Base-by-base conservation (phyloP, 306 rosid genomes). In the cucumber (Cucumis sativus) region DNA sequence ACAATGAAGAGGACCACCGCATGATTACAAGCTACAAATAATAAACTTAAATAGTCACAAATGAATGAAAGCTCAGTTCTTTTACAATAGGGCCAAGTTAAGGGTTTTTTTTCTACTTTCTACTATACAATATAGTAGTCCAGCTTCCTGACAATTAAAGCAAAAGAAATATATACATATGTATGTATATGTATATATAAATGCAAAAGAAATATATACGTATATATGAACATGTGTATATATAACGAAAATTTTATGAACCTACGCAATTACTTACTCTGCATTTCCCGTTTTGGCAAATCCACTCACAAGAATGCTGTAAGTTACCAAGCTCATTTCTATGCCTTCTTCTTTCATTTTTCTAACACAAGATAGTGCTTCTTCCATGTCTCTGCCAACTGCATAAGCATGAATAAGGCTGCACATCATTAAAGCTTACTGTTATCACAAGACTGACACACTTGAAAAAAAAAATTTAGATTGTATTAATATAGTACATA, bases 361-460 rank as follows among this genome's bases (percentile, higher is more conserved):
- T 86, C 82, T 90, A 81, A 86, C 97, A 86, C 98, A 94, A 73
- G 87, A 85, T 82, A 94, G 86, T 71, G 98, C 97, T 85, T 94
- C 98, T 77, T 89, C 97, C 98, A 95, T 95, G 84, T 95, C 98
- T 92, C 96, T 90, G 79, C 97, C 97, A 86, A 92, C 97, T 87
- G 97, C 97, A 88, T 95, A 95, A 80, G 98, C 98, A 78, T 95
- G 96, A 87, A 95, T 90, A 83, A 92, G 96, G 91, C 98, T 95
- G 98, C 97, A 88, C 68, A 65, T 51, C 57, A 78, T 77, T 17
- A 77, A 51, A 77, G 66, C 25, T 77, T 23, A 52, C 20, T 39
- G 45, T 77, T 64, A 60, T 62, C 25, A 35, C 9, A 25, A 35
- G 56, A 77, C 30, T n/a, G 75, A 83, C 78, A 67, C 41, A 63